Conservation (phyloP, 768 basidiomycete species). For the Lactarius sp. region DNA sequence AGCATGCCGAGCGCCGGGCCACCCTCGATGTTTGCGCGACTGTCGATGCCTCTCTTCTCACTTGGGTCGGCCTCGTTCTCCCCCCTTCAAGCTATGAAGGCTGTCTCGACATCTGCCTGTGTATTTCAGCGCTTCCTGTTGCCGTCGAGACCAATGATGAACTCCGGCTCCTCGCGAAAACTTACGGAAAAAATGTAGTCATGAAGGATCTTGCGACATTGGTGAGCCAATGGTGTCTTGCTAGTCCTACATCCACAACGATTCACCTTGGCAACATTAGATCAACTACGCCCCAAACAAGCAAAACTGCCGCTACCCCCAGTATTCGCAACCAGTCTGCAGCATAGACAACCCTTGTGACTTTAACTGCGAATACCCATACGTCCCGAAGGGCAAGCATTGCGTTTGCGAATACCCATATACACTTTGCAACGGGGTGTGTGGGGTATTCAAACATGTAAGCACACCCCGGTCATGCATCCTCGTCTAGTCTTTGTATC, state of each 20-base stretch:
- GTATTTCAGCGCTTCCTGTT: constrained; percentile 32
- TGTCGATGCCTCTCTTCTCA: constrained; percentile 20
- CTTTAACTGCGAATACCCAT: constrained; percentile 34
- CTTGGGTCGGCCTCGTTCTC: constrained; percentile 7
- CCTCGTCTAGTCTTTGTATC: neutral
- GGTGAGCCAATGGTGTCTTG: constrained; percentile 27
- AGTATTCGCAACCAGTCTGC: constrained; percentile 34
- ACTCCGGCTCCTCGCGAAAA: constrained; percentile 15
- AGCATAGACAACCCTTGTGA: constrained; percentile 34
- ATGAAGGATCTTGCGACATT: constrained; percentile 17
- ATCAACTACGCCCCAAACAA: constrained; percentile 33
- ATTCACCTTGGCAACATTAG: constrained; percentile 25
- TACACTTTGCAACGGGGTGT: constrained; percentile 40
- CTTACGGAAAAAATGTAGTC: constrained; percentile 18
- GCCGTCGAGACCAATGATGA: constrained; percentile 10
- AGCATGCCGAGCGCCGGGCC: constrained; percentile 21
- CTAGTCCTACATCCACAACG: neutral
- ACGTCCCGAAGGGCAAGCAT: constrained; percentile 28
- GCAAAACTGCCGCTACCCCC: constrained; percentile 34
- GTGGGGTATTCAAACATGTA: constrained; percentile 27
- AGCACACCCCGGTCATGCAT: constrained; percentile 6
- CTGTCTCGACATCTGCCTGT: constrained; percentile 36
- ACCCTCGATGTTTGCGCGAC: constrained; percentile 27
- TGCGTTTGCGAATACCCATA: constrained; percentile 39
- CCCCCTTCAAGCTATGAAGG: constrained; percentile 9